phyloP scores from a whole-genome alignment of 1,139 yeast genomes.

The Blastobotrys serpentis region DNA sequence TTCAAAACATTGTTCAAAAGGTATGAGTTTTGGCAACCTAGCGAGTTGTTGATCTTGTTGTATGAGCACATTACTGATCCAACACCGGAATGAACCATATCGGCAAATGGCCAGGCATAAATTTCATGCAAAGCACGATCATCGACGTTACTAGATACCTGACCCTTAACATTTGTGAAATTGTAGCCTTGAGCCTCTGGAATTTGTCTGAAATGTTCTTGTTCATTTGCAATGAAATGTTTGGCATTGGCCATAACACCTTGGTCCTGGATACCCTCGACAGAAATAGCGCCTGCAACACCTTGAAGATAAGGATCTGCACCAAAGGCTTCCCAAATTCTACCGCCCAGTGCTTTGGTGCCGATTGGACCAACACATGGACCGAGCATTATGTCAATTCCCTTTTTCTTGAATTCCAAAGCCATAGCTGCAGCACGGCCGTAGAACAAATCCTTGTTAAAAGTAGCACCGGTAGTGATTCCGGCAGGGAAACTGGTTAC shows the following conservation, averaged over 20 bases:
- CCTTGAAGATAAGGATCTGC: conserved; percentile 65
- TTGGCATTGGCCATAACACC: conserved; percentile 57
- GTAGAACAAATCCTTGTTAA: conserved; percentile 53
- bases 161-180: background rate
- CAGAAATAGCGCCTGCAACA: conserved; percentile 51
- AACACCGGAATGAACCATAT: conserved; percentile 59
- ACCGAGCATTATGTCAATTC: conserved; percentile 61
- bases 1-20: conserved; percentile 55
- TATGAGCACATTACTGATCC: conserved; percentile 65
- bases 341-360: conserved; percentile 59
- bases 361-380: conserved; percentile 69
- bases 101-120: conserved; percentile 68
- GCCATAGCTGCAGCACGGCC: conserved; percentile 60
- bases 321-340: conserved; percentile 68
- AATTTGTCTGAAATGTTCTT: conserved; percentile 53
- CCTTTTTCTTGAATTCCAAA: conserved; percentile 53
- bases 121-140: conserved; percentile 65
- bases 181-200: background rate
- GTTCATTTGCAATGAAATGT: conserved; percentile 61
- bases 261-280: conserved; percentile 57
- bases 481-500: conserved; percentile 61
- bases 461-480: conserved; percentile 57
- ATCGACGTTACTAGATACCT: conserved; percentile 48
- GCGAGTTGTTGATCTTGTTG: conserved; percentile 56
- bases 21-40: conserved; percentile 62